phyloP scores from a whole-genome alignment of 495 filamentous ascomycete genomes.

The Aspergillus sparsus region DNA sequence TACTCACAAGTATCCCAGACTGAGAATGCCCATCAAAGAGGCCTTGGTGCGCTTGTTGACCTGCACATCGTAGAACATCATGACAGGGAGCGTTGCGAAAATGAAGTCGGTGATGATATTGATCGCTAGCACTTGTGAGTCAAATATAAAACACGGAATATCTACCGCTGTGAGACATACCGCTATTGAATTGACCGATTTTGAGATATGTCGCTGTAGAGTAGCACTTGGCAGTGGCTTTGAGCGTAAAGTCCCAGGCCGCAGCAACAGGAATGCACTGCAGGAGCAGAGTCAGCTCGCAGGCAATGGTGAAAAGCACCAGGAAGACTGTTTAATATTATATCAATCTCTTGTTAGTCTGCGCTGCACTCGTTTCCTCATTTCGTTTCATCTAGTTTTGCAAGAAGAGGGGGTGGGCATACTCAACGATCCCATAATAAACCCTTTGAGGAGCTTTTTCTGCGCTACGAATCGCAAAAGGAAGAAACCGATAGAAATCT shows the following conservation, averaged over 20 bases:
- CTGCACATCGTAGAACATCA: conserved; percentile 36
- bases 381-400: conserved; percentile 41
- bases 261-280: conserved; percentile 24
- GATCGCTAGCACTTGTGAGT: conserved; percentile 30
- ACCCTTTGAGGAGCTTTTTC: conserved; percentile 32
- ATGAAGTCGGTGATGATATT: conserved; percentile 47
- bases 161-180: conserved; percentile 11
- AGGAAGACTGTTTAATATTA: conserved; percentile 19
- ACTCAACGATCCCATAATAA: conserved; percentile 36
- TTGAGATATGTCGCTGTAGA: conserved; percentile 11
- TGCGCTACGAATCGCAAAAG: conserved; percentile 42
- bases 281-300: conserved; percentile 22
- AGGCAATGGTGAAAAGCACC: conserved; percentile 22
- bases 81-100: conserved; percentile 43
- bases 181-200: conserved; percentile 26
- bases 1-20: conserved; percentile 47
- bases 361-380: conserved; percentile 2
- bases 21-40: conserved; percentile 43
- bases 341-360: too few relatives aligned
- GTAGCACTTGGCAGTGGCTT: conserved; percentile 19
- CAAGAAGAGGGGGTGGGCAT: conserved; percentile 26
- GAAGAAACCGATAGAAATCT: conserved; percentile 50
- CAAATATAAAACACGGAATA: neutral
- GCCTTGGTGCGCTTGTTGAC: conserved; percentile 43
- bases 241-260: conserved; percentile 21